A percentile compares a stretch with the other conserved stretches of the same genome.
Evolutionary conservation across 1,139 yeast genomes (phyloP).

Genomic region (Magnusiomyces fungicola): DNA sequence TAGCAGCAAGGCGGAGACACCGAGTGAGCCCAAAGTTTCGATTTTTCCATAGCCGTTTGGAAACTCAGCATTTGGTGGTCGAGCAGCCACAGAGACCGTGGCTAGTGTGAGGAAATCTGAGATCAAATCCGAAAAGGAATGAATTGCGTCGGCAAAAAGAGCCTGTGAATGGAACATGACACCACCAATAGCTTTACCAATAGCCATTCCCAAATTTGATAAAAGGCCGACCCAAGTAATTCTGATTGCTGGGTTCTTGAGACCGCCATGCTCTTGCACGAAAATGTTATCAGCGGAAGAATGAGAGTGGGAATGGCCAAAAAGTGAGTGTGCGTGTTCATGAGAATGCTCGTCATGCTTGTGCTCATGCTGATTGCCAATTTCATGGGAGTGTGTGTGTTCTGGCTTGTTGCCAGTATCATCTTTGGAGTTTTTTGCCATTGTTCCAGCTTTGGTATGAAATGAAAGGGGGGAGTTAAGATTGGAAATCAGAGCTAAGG

Average conservation of each 20-base stretch:
- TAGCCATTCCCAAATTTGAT: conserved; percentile 79
- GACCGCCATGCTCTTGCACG: conserved; percentile 27
- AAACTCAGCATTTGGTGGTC: conserved; percentile 54
- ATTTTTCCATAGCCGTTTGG: conserved; percentile 92
- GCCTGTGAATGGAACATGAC: conserved; percentile 91
- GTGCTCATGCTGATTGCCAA: conserved; percentile 24
- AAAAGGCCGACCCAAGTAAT: conserved; percentile 88
- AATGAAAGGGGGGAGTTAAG: too few relatives aligned
- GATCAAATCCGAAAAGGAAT: conserved; percentile 80
- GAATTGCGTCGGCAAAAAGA: conserved; percentile 86
- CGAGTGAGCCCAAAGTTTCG: conserved; percentile 84
- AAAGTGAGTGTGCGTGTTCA: conserved; percentile 16
- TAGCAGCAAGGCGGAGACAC: conserved; percentile 74
- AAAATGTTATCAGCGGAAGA: conserved; percentile 26
- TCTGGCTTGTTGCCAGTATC: not conserved
- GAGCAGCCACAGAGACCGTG: conserved; percentile 72
- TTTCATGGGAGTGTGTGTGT: not conserved
- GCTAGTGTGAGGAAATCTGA: conserved; percentile 85
- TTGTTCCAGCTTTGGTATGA: too few relatives aligned
- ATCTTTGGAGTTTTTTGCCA: too few relatives aligned
- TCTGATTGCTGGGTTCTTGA: conserved; percentile 76
- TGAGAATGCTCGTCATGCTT: conserved; percentile 22
- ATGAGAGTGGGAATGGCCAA: conserved; percentile 28
- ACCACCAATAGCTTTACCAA: conserved; percentile 84
- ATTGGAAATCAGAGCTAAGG: too few relatives aligned